A percentile compares a stretch with the other conserved stretches of the same genome.
Conservation (phyloP, 1,284 basidiomycete genomes). For the Porogramme epimiltina region DNA sequence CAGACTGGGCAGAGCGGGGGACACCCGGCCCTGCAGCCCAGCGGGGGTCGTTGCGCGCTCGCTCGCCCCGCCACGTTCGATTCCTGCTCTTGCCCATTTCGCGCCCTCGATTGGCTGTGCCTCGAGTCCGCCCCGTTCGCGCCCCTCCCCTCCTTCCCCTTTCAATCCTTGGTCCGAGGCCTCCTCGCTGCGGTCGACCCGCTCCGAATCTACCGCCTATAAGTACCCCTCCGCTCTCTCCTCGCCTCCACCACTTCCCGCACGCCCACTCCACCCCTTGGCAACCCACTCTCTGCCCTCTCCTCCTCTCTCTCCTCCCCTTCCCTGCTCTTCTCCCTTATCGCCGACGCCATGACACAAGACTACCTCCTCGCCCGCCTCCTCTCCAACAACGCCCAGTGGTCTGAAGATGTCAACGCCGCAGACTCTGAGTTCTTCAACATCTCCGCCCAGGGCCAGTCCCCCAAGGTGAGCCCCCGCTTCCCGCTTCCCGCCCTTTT, state of each 20-base stretch:
- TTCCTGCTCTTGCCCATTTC: too few species aligned
- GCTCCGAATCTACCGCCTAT: neutral
- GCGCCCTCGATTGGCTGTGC: neutral
- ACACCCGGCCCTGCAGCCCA: too few species aligned
- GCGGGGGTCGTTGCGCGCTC: too few species aligned
- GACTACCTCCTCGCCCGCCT: conserved; percentile 43
- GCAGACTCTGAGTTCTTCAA: conserved; percentile 61
- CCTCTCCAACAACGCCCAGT: conserved; percentile 58
- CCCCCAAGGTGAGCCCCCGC: conserved; percentile 68
- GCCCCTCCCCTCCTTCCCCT: too few species aligned
- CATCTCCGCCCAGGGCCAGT: conserved; percentile 64
- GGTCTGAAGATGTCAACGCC: conserved; percentile 58
- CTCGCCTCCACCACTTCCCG: neutral
- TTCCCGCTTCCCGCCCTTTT: neutral
- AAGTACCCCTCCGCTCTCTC: neutral
- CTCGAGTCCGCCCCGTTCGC: neutral
- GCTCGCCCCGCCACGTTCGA: too few species aligned
- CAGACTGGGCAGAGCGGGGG: too few species aligned
- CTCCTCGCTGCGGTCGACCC: too few species aligned
- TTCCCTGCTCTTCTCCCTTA: neutral
- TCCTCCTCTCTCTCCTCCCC: neutral
- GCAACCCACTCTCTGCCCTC: neutral
- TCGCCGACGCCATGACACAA: conserved; percentile 15
- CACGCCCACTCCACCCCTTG: neutral
- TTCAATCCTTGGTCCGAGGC: too few species aligned